Evolutionary conservation across 352 stramenopile species (phyloP), one percentile per base, ranked within the genome.

Genomic region (Thalassiosira livingstoniorum): DNA sequence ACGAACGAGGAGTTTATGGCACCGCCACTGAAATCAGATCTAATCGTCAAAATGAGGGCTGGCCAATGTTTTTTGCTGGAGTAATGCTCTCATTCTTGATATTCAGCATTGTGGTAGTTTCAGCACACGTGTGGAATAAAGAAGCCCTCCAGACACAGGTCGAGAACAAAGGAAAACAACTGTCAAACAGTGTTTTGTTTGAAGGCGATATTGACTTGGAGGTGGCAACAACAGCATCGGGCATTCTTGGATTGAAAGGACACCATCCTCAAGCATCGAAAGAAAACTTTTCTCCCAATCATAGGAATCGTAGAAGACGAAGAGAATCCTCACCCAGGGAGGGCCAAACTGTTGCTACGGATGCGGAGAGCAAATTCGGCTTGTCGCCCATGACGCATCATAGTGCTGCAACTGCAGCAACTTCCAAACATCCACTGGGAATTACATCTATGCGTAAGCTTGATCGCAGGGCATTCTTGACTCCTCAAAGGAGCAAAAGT

Each of bases 41-140:
- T 21, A 66, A 25, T 18, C 10, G 23, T 18, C 23, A 64, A 71
- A 63, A 75, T 39, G 54, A 62, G 4, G 74, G 65, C 5, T 75
- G 74, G 65, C 65, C 42, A 4, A 82, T 82, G 74, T 82, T 82
- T 37, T 76, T 63, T 25, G 65, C 65, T 21, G 74, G 74, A 23
- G 51, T 82, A 0, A 72, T 82, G 25, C 34, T 82, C 4, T 43
- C 55, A 11, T 15, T 82, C 4, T 32, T 82, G 3, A 21, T 76
- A 15, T 29, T 64, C 39, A 39, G 31, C 31, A 67, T 75, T 34
- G 18, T n/a, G 31, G 37, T 29, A 55, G 42, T 82, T 27, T 54
- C 5, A 21, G 21, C 54, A n/a, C 76, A 57, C 55, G 21, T 76
- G 21, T 82, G 76, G 31, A 64, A 68, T 23, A 71, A 55, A 18